A percentile compares a stretch with the other conserved stretches of the same genome.
Evolutionary conservation across 768 basidiomycete species (phyloP).

Genomic region (Steccherinum ochraceum): DNA sequence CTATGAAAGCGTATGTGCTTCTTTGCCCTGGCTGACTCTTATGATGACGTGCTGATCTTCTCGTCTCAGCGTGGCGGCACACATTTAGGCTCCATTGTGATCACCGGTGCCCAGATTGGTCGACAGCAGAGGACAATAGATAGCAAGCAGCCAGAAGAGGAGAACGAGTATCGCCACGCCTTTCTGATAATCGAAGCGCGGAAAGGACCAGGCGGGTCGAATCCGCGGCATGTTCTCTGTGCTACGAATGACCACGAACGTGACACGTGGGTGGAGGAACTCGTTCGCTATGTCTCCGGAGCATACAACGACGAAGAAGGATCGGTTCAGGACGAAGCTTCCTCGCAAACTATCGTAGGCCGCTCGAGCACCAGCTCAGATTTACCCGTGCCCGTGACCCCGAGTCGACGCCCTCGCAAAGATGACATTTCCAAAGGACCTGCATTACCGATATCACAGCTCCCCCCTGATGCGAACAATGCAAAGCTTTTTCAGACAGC

Average conservation of each 20-base stretch:
- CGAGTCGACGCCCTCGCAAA: conserved; percentile 41
- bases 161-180: conserved; percentile 93
- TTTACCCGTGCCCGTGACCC: conserved; percentile 28
- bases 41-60: conserved; percentile 7
- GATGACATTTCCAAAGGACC: conserved; percentile 54
- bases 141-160: conserved; percentile 58
- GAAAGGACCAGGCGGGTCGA: conserved; percentile 61
- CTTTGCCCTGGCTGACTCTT: conserved; percentile 3
- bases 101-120: conserved; percentile 94
- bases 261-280: conserved; percentile 91
- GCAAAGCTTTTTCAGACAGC: conserved; percentile 54
- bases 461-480: conserved; percentile 48
- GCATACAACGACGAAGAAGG: conserved; percentile 68
- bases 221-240: conserved; percentile 86
- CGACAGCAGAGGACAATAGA: conserved; percentile 73
- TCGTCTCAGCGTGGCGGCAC: conserved; percentile 80
- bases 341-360: conserved; percentile 1
- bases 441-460: conserved; percentile 50
- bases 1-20: conserved; percentile 83
- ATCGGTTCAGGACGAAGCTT: conserved; percentile 17
- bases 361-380: conserved; percentile 53
- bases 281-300: conserved; percentile 83
- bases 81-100: conserved; percentile 83
- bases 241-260: conserved; percentile 93
- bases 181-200: conserved; percentile 93